Evolutionary conservation across 768 basidiomycete species (phyloP).

Genomic region (Rubroboletus pulcherrimus): DNA sequence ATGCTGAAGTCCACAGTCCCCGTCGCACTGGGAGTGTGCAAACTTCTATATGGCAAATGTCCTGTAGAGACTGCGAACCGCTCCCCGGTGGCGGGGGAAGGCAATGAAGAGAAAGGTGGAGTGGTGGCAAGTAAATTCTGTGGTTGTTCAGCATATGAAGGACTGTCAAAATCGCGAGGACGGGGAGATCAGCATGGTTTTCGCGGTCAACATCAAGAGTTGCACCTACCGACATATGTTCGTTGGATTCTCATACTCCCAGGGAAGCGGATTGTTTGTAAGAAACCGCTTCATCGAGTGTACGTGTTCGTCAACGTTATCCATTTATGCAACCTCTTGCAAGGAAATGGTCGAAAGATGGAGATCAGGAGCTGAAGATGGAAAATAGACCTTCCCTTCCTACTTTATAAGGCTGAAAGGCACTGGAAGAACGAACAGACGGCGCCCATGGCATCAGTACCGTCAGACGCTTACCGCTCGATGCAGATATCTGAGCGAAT

Average conservation of each 20-base stretch:
- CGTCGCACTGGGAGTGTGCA: background rate
- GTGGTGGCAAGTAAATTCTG: background rate
- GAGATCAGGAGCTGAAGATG: background rate
- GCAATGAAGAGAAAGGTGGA: background rate
- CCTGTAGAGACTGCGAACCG: background rate
- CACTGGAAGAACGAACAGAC: background rate
- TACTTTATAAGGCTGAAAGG: background rate
- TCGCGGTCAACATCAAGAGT: background rate
- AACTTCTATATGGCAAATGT: background rate
- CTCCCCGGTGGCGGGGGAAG: background rate
- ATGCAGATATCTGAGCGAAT: background rate
- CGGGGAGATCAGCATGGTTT: slow-evolving; percentile 1
- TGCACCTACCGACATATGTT: slow-evolving; percentile 1
- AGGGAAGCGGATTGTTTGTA: background rate
- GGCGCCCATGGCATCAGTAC: background rate
- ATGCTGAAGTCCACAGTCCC: background rate
- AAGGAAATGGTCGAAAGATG: background rate
- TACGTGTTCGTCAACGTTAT: background rate
- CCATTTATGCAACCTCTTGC: background rate
- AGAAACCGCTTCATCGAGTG: background rate
- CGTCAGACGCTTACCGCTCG: too few relatives aligned
- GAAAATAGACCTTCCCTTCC: background rate
- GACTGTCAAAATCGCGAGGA: background rate
- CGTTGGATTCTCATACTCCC: background rate
- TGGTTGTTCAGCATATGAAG: background rate